Base-by-base conservation (phyloP, 2,329 filamentous ascomycete species). In the Aspergillaceae sp. region DNA sequence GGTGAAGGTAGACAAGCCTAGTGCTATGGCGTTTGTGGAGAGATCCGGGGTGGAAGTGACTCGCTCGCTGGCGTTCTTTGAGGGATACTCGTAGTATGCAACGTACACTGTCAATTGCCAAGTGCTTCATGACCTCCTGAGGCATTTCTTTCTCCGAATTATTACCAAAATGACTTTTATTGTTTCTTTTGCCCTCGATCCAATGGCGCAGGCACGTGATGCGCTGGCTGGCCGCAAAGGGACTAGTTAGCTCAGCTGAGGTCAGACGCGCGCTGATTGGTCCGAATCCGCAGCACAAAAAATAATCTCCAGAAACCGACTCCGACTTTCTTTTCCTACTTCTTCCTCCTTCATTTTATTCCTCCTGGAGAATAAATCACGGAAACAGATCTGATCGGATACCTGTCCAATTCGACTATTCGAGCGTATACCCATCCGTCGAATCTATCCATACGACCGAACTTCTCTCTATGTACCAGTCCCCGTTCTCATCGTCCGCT, bases 31-130 rank as follows among this genome's bases (percentile, higher is more conserved):
- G 3, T 73, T 74, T 57, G 74, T 74, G 6, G 67, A 70, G 44
- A 60, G 67, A 38, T 69, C 72, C 7, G 72, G 71, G 7, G 67
- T 76, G n/a, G 69, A 74, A 50, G 67, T 76, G 41, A 74, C 71
- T 35, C 62, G 73, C 37, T 67, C 68, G 7, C 64, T 64, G 47
- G 61, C 62, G 6, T 74, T 72, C 57, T 74, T 74, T 48, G 57
- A 62, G 44, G 51, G 44, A 32, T 26, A 26, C 29, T 19, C 30
- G 8, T 32, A 32, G 6, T 6, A 32, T 5, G 30, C 30, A 32
- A 6, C 19, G 19, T 19, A 19, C 19, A 19, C 19, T 19, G 19
- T 19, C 19, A 19, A 19, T 19, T 19, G 19, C 19, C 19, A 19
- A 19, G 19, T 19, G 19, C 19, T 19, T 19, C 19, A 1, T 19